Percentiles rank a stretch among this genome's conserved stretches.
phyloP scores from a whole-genome alignment of 306 rosid species.

The Amphicarpaea edgeworthii region DNA sequence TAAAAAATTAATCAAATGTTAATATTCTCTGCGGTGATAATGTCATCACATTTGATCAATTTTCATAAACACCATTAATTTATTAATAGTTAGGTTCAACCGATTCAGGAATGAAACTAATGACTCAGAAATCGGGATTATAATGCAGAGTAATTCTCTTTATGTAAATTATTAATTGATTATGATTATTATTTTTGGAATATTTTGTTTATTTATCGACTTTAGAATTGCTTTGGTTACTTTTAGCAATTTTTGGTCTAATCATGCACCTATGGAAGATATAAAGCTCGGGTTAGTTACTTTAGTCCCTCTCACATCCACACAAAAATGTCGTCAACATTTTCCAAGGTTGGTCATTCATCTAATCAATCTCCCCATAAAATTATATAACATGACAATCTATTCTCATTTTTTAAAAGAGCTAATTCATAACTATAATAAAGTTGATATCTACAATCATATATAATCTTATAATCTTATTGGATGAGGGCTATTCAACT shows the following conservation, averaged over 20 bases:
- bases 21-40: too few relatives aligned
- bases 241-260: neutral
- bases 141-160: neutral
- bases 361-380: neutral
- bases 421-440: neutral
- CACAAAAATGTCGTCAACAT: neutral
- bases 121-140: too few relatives aligned
- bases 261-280: too few relatives aligned
- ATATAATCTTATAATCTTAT: too few relatives aligned
- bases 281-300: neutral
- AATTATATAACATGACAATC: neutral
- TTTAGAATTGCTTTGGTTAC: neutral
- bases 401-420: neutral
- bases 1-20: too few relatives aligned
- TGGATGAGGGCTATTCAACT: too few relatives aligned
- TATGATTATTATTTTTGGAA: neutral
- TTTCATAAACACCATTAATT: too few relatives aligned
- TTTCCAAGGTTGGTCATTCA: neutral
- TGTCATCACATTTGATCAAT: too few relatives aligned
- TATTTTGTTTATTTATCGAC: neutral
- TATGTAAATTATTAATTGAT: neutral
- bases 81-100: too few relatives aligned
- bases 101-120: too few relatives aligned
- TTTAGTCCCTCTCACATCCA: neutral
- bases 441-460: too few relatives aligned